phyloP scores from a whole-genome alignment of 805 yeast species.

The Wickerhamomyces silvicola region DNA sequence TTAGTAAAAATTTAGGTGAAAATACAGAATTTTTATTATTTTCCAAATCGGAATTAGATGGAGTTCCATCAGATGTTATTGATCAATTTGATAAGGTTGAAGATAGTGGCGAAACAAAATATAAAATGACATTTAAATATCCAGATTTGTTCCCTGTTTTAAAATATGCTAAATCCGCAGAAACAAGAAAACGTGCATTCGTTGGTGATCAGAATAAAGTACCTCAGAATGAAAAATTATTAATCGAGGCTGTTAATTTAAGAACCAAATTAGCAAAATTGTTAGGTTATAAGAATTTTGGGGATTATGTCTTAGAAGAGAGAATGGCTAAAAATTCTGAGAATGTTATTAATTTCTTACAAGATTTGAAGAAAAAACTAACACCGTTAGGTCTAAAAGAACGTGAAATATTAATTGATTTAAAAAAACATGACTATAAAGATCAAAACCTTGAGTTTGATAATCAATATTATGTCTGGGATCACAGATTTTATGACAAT shows the following conservation, averaged over 20 bases:
- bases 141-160: constrained; percentile 77
- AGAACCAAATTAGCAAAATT: constrained; percentile 56
- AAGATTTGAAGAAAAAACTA: constrained; percentile 54
- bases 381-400: constrained; percentile 56
- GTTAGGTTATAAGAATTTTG: constrained; percentile 62
- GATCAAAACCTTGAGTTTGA: constrained; percentile 37
- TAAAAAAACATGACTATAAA: constrained; percentile 49
- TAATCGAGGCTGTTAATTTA: constrained; percentile 51
- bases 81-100: constrained; percentile 47
- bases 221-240: constrained; percentile 55
- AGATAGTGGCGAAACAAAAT: constrained; percentile 28
- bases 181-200: constrained; percentile 62
- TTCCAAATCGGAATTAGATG: constrained; percentile 59
- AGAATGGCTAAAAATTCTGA: constrained; percentile 72
- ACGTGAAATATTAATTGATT: constrained; percentile 35
- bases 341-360: constrained; percentile 53
- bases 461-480: constrained; percentile 59
- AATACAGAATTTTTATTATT: constrained; percentile 57
- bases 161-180: constrained; percentile 57
- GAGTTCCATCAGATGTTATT: constrained; percentile 63
- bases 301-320: constrained; percentile 66
- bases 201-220: constrained; percentile 64
- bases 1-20: constrained; percentile 62
- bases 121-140: constrained; percentile 71
- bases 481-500: constrained; percentile 60